A percentile compares a stretch with the other conserved stretches of the same genome.
Evolutionary conservation across 768 basidiomycete species (phyloP).

Genomic region (Russula griseocarnosa): DNA sequence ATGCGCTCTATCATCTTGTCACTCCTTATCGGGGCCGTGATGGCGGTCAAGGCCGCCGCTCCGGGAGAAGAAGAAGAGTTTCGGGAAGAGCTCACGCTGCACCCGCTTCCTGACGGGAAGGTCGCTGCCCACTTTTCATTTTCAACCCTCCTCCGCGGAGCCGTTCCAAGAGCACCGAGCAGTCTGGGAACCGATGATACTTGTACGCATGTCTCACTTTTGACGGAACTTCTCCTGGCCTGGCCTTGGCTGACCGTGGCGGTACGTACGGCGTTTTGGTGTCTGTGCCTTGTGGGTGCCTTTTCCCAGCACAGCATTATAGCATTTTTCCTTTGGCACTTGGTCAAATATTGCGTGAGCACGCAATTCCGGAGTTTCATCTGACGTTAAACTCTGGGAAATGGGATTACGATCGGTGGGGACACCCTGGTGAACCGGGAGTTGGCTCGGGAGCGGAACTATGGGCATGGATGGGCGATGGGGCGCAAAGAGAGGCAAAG

Average conservation of each 20-base stretch:
- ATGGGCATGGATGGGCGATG: conserved; percentile 88
- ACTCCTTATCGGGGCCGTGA: background rate
- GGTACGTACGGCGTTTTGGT: background rate
- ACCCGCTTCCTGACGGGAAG: conserved; percentile 75
- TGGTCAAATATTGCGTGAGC: conserved; percentile 81
- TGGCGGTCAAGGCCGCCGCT: background rate
- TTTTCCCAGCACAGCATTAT: conserved; percentile 70
- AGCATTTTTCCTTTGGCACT: conserved; percentile 81
- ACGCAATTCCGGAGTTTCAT: conserved; percentile 83
- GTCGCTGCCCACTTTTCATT: conserved; percentile 81
- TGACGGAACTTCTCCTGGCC: background rate
- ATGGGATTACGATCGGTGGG: conserved; percentile 87
- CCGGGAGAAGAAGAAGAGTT: conserved; percentile 35
- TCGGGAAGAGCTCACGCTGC: conserved; percentile 50
- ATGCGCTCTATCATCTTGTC: conserved; percentile 8
- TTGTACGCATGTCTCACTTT: conserved; percentile 36
- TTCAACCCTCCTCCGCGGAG: conserved; percentile 54
- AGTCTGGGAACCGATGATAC: conserved; percentile 46
- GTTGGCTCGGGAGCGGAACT: conserved; percentile 86
- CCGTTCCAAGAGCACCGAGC: conserved; percentile 52
- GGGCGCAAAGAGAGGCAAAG: conserved; percentile 33
- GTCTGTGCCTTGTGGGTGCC: background rate
- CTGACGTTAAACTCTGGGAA: conserved; percentile 87
- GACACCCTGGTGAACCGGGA: conserved; percentile 67
- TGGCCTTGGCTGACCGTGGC: background rate